A percentile compares a stretch with the other conserved stretches of the same genome.
These are phyloP conservation scores for Quercus tomentella DNA, from an alignment of 331 rosid species.

Conservation along the genomic window DNA sequence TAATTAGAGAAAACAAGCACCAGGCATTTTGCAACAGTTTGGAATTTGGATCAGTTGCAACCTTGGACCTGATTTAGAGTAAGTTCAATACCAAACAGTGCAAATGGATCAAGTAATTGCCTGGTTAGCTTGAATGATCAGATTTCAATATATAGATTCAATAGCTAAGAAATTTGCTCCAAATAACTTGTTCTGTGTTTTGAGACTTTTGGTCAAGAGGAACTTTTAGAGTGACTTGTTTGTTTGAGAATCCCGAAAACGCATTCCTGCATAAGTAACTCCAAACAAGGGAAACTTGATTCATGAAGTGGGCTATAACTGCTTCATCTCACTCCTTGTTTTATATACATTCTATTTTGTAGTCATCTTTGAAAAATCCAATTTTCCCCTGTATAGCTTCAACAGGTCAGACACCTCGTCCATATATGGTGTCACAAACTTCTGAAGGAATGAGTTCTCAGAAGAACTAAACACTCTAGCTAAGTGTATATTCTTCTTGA, in stretches of 20 bases:
- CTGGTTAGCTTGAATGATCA: background rate
- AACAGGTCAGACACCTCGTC: constrained; percentile 7
- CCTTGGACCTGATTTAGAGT: too few species aligned
- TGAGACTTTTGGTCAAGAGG: too few species aligned
- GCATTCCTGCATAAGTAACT: background rate
- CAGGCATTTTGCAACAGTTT: background rate
- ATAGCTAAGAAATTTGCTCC: constrained; percentile 1
- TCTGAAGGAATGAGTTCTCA: constrained; percentile 2
- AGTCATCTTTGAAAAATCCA: background rate
- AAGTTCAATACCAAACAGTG: too few species aligned
- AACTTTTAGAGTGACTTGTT: background rate
- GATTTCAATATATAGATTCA: constrained; percentile 17
- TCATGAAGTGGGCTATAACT: background rate
- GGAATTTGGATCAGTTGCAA: background rate
- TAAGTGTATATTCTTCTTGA: too few species aligned
- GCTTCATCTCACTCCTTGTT: background rate
- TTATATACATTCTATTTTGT: too few species aligned
- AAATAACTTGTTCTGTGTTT: background rate
- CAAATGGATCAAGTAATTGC: too few species aligned
- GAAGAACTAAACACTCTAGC: background rate
- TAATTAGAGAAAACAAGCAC: background rate
- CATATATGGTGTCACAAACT: constrained; percentile 4
- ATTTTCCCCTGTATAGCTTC: background rate
- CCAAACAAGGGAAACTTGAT: too few species aligned
- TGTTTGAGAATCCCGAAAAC: constrained; percentile 13